A percentile compares a stretch with the other conserved stretches of the same genome.
Evolutionary conservation across 176 grass and related monocot species (phyloP).

Genomic region (Raddia distichophylla): DNA sequence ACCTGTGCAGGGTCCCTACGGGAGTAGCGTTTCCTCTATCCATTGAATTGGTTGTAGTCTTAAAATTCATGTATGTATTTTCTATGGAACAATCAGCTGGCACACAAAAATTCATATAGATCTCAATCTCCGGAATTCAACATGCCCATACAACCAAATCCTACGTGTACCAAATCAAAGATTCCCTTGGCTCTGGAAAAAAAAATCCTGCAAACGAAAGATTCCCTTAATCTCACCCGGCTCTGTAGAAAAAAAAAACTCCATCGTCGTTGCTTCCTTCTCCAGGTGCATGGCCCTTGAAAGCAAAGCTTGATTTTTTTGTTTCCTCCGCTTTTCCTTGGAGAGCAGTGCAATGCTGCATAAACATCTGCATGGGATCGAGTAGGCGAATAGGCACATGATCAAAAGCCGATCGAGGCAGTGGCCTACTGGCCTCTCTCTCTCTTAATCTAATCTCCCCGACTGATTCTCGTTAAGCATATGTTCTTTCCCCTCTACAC

Average conservation of each 20-base stretch:
- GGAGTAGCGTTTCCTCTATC: no score
- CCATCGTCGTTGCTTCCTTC: slow-evolving; percentile 46
- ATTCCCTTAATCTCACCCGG: neutral
- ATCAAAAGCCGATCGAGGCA: slow-evolving; percentile 34
- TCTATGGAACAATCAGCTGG: no score
- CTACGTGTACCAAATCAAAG: no score
- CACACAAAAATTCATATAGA: no score
- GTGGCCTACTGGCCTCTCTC: slow-evolving; percentile 19
- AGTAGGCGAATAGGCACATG: slow-evolving; percentile 22
- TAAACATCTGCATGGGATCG: neutral
- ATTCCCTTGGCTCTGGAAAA: no score
- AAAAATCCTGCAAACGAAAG: neutral
- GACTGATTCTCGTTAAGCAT: slow-evolving; percentile 57
- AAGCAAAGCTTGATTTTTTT: slow-evolving; percentile 36
- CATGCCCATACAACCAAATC: no score
- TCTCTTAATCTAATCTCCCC: slow-evolving; percentile 10
- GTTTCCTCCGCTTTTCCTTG: neutral
- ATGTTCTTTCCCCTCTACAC: slow-evolving; percentile 53
- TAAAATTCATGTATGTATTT: no score
- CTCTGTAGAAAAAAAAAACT: neutral
- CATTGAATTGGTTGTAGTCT: no score
- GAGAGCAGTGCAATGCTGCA: neutral
- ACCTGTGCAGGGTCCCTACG: no score
- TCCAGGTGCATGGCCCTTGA: slow-evolving; percentile 50
- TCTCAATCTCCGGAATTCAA: no score